A percentile compares a stretch with the other conserved stretches of the same genome.
Evolutionary conservation across 1,284 basidiomycete genomes (phyloP).

Genomic region (Ustilago trichophora): DNA sequence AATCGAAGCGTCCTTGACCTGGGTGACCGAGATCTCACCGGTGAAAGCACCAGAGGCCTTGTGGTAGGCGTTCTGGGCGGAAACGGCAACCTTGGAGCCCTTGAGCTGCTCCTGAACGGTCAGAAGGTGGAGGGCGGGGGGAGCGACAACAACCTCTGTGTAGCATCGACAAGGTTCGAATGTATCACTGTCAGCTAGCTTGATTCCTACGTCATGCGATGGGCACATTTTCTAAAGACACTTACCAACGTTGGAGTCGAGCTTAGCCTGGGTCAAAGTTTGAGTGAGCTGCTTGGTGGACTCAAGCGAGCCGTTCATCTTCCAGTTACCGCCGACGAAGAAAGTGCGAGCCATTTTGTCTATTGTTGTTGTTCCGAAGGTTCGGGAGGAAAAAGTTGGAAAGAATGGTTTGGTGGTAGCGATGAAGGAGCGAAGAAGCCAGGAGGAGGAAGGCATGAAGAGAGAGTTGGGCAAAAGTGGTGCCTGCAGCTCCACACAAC

Average conservation of each 20-base stretch:
- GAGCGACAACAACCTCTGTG: conserved; percentile 63
- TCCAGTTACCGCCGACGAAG: conserved; percentile 66
- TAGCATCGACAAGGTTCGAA: conserved; percentile 69
- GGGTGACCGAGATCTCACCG: conserved; percentile 69
- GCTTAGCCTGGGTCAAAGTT: conserved; percentile 55
- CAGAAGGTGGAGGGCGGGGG: conserved; percentile 63
- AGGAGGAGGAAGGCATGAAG: background rate
- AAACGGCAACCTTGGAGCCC: conserved; percentile 68
- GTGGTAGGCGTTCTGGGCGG: conserved; percentile 92
- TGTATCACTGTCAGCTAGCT: no score
- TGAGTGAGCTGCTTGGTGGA: conserved; percentile 60
- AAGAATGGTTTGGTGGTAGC: background rate
- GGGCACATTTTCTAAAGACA: no score
- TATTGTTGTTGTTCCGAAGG: background rate
- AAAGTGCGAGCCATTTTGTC: conserved; percentile 57
- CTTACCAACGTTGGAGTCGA: conserved; percentile 59
- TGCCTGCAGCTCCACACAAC: no score
- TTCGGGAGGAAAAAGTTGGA: background rate
- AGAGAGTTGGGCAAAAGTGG: no score
- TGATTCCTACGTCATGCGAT: no score
- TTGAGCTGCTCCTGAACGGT: conserved; percentile 55
- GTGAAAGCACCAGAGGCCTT: conserved; percentile 91
- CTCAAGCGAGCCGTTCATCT: conserved; percentile 66
- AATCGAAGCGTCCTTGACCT: conserved; percentile 84
- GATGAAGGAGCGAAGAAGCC: conserved; percentile 10